Evolutionary conservation across 257 asterid species (phyloP), one percentile per base, ranked within the genome.

Genomic region (Verbascum thapsus): DNA sequence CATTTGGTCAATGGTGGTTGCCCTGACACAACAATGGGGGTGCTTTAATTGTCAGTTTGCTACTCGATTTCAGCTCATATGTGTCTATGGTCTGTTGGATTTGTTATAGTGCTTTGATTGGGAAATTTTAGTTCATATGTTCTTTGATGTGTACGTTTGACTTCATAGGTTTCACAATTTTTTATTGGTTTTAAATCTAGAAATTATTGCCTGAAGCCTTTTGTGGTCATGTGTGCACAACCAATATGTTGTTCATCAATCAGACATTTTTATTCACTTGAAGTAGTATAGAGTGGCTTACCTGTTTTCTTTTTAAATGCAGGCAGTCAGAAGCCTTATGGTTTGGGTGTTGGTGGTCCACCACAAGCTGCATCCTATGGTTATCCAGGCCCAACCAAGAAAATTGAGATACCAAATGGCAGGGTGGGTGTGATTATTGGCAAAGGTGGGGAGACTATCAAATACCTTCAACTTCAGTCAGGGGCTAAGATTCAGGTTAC

Each of bases 401-500:
- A 70, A 75, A 83, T 90, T 48, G 95, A 90, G 74, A 76, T 90
- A 63, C 96, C 96, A 20, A 88, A 88, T 74, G 90, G 85, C 26
- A 83, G 84, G 83, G 99, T 89, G 71, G 97, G 99, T 2, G 91
- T 89, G 13, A 86, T 89, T 53, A 89, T 92, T 69, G 97, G 97
- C 35, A 87, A 85, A 78, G 95, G 88, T 26, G 99, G 97, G 0
- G 99, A 92, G 69, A 92, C 97, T 40, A 89, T 92, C 61, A 92
- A 89, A 74, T 78, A 80, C 47, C 94, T 89, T 60, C 96, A 92
- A 63, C 69, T 66, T 47, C 90, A 83, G 72, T 87, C 97, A 7
- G 97, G 99, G 39, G 96, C 99, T 16, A 91, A 88, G 75, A 89
- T 92, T 79, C 97, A 92, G 81, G 95, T 89, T 51, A 91, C 98